These are phyloP conservation scores for Syzygium jambos DNA, from an alignment of 345 rosid genomes.

Conservation along the genomic window DNA sequence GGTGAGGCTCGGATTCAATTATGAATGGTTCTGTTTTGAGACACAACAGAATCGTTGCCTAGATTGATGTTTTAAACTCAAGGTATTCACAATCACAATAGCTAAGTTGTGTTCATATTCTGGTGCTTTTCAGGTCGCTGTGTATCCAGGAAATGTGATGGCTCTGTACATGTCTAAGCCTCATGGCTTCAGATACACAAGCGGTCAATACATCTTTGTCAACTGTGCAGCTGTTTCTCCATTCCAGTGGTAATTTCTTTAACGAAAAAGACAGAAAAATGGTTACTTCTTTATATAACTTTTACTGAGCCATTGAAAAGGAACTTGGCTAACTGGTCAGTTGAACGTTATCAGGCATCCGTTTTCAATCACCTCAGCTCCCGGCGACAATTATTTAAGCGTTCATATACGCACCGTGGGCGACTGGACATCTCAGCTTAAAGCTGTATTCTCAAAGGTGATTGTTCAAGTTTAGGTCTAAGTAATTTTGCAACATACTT, in stretches of 20 bases:
- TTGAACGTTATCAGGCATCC: slow-evolving; percentile 40
- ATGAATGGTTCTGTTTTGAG: not conserved
- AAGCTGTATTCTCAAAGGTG: slow-evolving; percentile 49
- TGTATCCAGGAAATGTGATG: slow-evolving; percentile 79
- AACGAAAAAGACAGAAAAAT: not conserved
- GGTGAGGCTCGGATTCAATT: slow-evolving; percentile 20
- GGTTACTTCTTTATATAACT: not conserved
- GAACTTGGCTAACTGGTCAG: not conserved
- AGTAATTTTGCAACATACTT: not conserved
- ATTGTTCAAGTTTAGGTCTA: not conserved
- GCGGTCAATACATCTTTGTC: slow-evolving; percentile 80
- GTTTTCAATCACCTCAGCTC: slow-evolving; percentile 62
- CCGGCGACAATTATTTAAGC: slow-evolving; percentile 55
- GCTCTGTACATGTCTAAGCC: slow-evolving; percentile 71
- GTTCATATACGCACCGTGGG: slow-evolving; percentile 62
- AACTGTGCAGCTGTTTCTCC: slow-evolving; percentile 73
- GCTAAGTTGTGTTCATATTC: not conserved
- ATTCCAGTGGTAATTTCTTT: slow-evolving; percentile 52
- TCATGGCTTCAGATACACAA: slow-evolving; percentile 66
- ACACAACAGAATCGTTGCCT: not conserved
- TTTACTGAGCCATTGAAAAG: not conserved
- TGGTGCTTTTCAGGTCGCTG: slow-evolving; percentile 49
- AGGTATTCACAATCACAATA: not conserved
- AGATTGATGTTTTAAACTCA: not conserved
- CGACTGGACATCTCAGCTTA: slow-evolving; percentile 79